phyloP scores from a whole-genome alignment of 768 basidiomycete genomes.

The Exidia glandulosa region DNA sequence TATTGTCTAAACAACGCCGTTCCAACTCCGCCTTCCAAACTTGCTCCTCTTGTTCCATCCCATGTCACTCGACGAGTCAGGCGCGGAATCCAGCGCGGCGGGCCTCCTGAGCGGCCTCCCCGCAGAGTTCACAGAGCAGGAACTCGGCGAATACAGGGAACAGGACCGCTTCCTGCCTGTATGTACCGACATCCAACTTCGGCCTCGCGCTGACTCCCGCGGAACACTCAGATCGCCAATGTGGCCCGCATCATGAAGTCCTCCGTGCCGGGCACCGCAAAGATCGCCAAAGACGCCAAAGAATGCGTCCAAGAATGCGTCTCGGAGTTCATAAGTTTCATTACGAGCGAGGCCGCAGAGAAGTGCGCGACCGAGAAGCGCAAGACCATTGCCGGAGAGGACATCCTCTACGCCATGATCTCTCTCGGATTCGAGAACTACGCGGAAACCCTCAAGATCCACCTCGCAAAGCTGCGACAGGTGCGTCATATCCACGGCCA shows the following conservation, averaged over 20 bases:
- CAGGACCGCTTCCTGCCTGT: conserved; percentile 91
- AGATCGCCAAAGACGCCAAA: conserved; percentile 97
- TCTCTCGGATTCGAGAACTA: conserved; percentile 92
- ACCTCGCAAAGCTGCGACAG: conserved; percentile 81
- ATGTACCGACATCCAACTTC: conserved; percentile 7
- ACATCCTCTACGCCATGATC: conserved; percentile 90
- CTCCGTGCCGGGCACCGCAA: conserved; percentile 78
- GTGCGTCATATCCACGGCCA: conserved; percentile 25
- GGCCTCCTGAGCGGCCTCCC: background rate
- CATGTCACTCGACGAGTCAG: background rate
- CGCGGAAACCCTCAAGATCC: conserved; percentile 83
- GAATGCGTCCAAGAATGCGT: conserved; percentile 98
- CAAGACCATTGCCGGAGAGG: conserved; percentile 97
- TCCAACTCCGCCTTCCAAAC: too few relatives aligned
- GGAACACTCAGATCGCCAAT: conserved; percentile 79
- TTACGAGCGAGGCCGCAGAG: conserved; percentile 93
- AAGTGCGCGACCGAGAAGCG: conserved; percentile 90
- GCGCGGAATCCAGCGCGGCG: background rate
- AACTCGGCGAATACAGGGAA: conserved; percentile 89
- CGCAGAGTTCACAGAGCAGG: conserved; percentile 69
- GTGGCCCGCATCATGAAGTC: conserved; percentile 97
- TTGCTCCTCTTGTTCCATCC: too few relatives aligned
- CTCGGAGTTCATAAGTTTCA: conserved; percentile 96
- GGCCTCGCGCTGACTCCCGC: background rate
- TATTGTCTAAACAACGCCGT: too few relatives aligned